Base-by-base conservation (phyloP, 2,329 filamentous ascomycete species). In the Microdochium paspali region DNA sequence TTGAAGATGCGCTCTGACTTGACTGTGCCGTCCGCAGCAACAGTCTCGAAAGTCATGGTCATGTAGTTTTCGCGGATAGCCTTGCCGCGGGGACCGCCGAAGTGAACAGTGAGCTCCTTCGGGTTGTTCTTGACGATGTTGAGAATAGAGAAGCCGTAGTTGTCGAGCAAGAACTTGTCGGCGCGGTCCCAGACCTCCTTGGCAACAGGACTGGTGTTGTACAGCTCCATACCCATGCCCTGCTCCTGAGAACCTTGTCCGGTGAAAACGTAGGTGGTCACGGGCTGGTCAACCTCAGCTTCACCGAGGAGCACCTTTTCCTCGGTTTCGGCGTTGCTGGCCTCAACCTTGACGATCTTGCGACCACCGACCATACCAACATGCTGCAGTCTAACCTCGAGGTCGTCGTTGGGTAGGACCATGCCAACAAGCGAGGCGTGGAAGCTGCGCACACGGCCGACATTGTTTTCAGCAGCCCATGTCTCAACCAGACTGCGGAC, bases 1-100 rank as follows among this genome's bases (percentile, higher is more conserved):
- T 98, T 97, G 80, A 98, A 98, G 64, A 98, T 98, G 71, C 91
- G 95, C 76, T 98, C 93, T 0, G 93, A 96, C 70, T 96, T 97
- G 73, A 95, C 90, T 30, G 81, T 81, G 24, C 93, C 93, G 65
- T 98, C 93, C 2, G 87, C 73, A 50, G 85, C 86, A 46, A 98
- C 90, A n/a, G 91, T 94, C 74, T 98, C 93, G 68, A 97, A 98
- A 44, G 91, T 97, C 93, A 98, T 98, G 50, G 91, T 84, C 86
- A 97, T 97, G 76, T 98, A 98, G 71, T 98, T 98, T 63, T 95
- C 86, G 53, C 93, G 89, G 58, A 98, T 98, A 46, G 89, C 90
- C 73, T 97, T 98, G 63, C 93, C 93, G 50, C 89, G 87, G 52
- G 93, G 90, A 44, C 93, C 93, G 72, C 94, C 93, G 62, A 98